phyloP scores from a whole-genome alignment of 1,284 basidiomycete genomes.

The Moesziomyces globuligerus region DNA sequence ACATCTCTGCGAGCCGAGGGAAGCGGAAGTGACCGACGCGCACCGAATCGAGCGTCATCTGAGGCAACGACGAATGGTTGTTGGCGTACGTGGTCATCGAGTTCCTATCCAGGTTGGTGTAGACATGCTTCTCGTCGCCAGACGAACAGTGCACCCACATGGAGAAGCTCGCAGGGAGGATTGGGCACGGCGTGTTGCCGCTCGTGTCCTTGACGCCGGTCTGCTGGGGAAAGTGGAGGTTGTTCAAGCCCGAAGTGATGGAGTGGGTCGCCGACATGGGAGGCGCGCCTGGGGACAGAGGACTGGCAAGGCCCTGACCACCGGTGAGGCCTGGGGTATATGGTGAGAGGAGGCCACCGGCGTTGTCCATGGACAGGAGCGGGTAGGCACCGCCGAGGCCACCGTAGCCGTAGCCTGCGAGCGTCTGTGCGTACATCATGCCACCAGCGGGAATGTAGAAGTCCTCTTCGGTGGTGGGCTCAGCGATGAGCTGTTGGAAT shows the following conservation, averaged over 20 bases:
- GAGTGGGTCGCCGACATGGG: slow-evolving; percentile 55
- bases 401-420: slow-evolving; percentile 64
- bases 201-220: slow-evolving; percentile 41
- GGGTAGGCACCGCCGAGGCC: slow-evolving; percentile 56
- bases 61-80: slow-evolving; percentile 50
- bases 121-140: slow-evolving; percentile 62
- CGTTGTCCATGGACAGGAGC: slow-evolving; percentile 41
- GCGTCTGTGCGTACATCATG: slow-evolving; percentile 66
- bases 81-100: slow-evolving; percentile 55
- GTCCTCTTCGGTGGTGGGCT: slow-evolving; percentile 64
- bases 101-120: slow-evolving; percentile 59
- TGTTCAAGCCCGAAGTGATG: slow-evolving; percentile 59
- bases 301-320: slow-evolving; percentile 37
- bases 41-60: slow-evolving; percentile 54
- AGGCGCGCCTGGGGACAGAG: slow-evolving; percentile 45
- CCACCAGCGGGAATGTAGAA: slow-evolving; percentile 67
- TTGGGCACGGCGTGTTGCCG: slow-evolving; percentile 47
- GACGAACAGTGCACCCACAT: slow-evolving; percentile 64
- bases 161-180: slow-evolving; percentile 64
- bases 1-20: slow-evolving; percentile 66
- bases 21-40: slow-evolving; percentile 61
- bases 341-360: slow-evolving; percentile 52
- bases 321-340: slow-evolving; percentile 46
- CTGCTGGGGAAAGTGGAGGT: slow-evolving; percentile 50
- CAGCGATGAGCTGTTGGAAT: slow-evolving; percentile 66